Evolutionary conservation across 2,329 filamentous ascomycete genomes (phyloP).

Genomic region (Ceratocystis papillata): DNA sequence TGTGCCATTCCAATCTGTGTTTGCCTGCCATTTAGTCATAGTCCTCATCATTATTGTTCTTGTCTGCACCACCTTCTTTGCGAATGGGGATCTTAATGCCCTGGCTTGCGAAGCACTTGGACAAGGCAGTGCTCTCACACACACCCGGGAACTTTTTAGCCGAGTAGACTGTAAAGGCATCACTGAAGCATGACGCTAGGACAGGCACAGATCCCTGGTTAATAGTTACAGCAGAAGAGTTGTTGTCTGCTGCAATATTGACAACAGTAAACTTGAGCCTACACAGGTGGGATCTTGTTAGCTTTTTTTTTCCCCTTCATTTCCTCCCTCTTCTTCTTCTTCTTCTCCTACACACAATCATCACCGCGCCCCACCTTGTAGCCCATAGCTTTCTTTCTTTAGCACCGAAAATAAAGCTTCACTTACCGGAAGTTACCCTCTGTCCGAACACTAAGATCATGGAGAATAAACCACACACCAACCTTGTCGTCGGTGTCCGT

Average conservation of each 20-base stretch:
- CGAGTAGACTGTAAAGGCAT: constrained; percentile 84
- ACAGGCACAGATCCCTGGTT: constrained; percentile 71
- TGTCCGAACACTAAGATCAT: constrained; percentile 87
- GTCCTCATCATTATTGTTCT: constrained; percentile 40
- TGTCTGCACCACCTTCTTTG: constrained; percentile 55
- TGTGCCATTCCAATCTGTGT: not conserved
- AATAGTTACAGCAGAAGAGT: constrained; percentile 38
- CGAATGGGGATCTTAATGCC: constrained; percentile 95
- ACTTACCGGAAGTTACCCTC: constrained; percentile 78
- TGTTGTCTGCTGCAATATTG: constrained; percentile 48
- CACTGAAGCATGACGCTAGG: constrained; percentile 74
- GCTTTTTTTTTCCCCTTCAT: not conserved
- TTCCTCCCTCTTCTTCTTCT: no score
- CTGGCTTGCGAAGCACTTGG: constrained; percentile 85
- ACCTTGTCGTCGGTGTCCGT: constrained; percentile 68
- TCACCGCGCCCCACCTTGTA: no score
- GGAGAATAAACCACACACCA: constrained; percentile 93
- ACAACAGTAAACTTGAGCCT: constrained; percentile 65
- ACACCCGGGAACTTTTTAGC: constrained; percentile 98
- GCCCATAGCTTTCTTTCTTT: no score
- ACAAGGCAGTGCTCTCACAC: constrained; percentile 81
- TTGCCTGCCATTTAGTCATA: constrained; percentile 32
- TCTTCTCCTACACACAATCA: no score
- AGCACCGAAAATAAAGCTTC: no score
- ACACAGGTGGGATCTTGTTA: not conserved